phyloP scores from a whole-genome alignment of 2,329 filamentous ascomycete genomes.

The Mycosphaerella sp. region DNA sequence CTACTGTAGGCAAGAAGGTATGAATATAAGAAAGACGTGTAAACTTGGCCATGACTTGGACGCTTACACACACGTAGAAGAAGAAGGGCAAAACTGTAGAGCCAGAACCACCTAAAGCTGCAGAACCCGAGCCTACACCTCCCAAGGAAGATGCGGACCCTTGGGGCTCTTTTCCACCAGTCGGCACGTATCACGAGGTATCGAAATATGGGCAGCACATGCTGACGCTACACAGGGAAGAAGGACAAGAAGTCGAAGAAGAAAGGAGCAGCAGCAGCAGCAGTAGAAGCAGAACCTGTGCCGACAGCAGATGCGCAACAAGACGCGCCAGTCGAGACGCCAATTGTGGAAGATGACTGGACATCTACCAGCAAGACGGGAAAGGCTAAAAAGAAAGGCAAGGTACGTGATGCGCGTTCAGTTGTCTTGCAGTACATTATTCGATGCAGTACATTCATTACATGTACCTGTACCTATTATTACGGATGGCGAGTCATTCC shows the following conservation, averaged over 20 bases:
- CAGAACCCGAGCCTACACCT: conserved; percentile 13
- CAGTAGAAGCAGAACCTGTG: conserved; percentile 25
- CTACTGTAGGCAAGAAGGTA: conserved; percentile 38
- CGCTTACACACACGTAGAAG: conserved; percentile 1
- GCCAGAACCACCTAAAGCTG: conserved; percentile 25
- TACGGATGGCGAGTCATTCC: conserved; percentile 15
- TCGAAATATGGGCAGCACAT: too few species aligned
- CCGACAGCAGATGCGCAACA: conserved; percentile 12
- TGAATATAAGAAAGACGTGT: too few species aligned
- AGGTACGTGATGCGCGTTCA: conserved; percentile 25
- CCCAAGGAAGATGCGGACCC: conserved; percentile 7
- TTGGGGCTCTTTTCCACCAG: conserved; percentile 22
- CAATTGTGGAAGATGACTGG: conserved; percentile 17
- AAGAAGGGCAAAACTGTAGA: conserved; percentile 20
- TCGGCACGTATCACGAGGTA: conserved; percentile 32
- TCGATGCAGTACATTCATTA: background rate
- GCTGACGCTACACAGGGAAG: conserved; percentile 1
- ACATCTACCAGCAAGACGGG: conserved; percentile 19
- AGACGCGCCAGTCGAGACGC: conserved; percentile 15
- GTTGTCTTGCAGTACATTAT: conserved; percentile 13
- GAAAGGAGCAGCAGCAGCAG: conserved; percentile 17
- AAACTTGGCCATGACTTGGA: background rate
- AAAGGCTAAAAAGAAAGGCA: conserved; percentile 33
- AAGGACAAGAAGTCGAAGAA: conserved; percentile 28
- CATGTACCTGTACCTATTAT: too few species aligned